Base-by-base conservation (phyloP, 192 early-diverging fungal genomes). In the Allomyces macrogynus region DNA sequence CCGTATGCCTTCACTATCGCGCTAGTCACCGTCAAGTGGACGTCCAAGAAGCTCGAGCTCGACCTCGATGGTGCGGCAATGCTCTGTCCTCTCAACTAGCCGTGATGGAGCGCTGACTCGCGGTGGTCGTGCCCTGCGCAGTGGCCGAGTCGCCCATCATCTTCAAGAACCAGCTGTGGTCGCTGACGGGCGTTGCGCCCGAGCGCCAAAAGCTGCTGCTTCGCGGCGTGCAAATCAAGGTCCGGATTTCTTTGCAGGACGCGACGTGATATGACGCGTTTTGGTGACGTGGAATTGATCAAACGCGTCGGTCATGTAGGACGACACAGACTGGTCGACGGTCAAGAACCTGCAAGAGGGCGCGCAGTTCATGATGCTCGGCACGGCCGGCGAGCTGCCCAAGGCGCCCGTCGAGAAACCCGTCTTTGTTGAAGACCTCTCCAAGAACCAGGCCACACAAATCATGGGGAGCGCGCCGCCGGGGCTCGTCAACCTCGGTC, bases 191-290 rank as follows among this genome's bases (percentile, higher is more conserved):
- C 42, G 95, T 99, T 9, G 79, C 80, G 61, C 92, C 93, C 22
- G 91, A 90, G 32, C 77, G 94, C 60, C 95, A 99, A 75, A 94
- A 92, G 75, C 84, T 97, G 57, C 84, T 99, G 66, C 79, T 86
- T 64, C 97, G 97, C 70, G 95, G 95, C 62, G 92, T 87, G 9
- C 81, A 84, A 64, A 79, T 98, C 61, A 96, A 95, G 82, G 87
- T 83, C 73, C 14, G 54, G 0, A 7, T 10, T 0, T 5, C 23
- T 14, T 67, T 42, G 62, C 20, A 14, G 14, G 12, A 25, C 3
- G 23, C 23, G 3, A 16, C 10, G 7, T n/a, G 4, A 5, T 11
- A 26, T 43, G 20, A 26, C 64, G 16, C 16, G 5, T 40, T 24
- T 49, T 49, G 32, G 32, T 40, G 32, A 40, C 32, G 32, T 40